Evolutionary conservation across 352 stramenopile species (phyloP).

Genomic region (Phytophthora aleatoria): DNA sequence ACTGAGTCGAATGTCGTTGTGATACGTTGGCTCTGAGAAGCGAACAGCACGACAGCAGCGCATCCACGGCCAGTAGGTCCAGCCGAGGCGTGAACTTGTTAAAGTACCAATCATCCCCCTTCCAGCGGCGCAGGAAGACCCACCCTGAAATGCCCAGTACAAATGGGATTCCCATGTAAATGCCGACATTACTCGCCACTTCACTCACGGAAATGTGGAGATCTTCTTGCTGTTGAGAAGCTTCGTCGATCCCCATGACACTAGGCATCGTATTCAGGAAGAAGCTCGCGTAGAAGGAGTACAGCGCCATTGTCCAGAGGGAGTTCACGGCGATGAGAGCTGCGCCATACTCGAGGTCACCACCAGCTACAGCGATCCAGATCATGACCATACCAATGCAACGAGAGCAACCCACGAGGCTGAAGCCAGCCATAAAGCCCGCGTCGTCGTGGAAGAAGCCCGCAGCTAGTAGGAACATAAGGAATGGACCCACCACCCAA

Average conservation of each 20-base stretch:
- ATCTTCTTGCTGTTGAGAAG: slow-evolving; percentile 14
- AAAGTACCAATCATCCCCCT: slow-evolving; percentile 56
- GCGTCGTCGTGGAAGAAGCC: slow-evolving; percentile 53
- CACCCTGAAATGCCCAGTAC: slow-evolving; percentile 45
- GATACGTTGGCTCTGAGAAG: slow-evolving; percentile 71
- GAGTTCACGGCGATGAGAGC: slow-evolving; percentile 79
- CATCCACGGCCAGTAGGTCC: slow-evolving; percentile 52
- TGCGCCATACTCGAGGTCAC: slow-evolving; percentile 70
- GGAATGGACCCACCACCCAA: slow-evolving; percentile 56
- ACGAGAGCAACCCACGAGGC: slow-evolving; percentile 67
- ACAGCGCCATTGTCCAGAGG: slow-evolving; percentile 61
- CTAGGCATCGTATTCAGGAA: slow-evolving; percentile 53
- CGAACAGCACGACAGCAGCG: slow-evolving; percentile 76
- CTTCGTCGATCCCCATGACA: slow-evolving; percentile 37
- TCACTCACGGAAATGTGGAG: slow-evolving; percentile 50
- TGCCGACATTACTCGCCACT: slow-evolving; percentile 58
- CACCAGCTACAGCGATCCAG: slow-evolving; percentile 68
- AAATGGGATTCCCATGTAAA: slow-evolving; percentile 80
- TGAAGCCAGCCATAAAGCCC: slow-evolving; percentile 69
- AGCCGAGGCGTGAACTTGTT: slow-evolving; percentile 46
- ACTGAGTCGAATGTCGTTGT: slow-evolving; percentile 56
- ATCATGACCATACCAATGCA: slow-evolving; percentile 89
- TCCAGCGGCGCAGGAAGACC: slow-evolving; percentile 39
- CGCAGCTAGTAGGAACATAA: slow-evolving; percentile 62
- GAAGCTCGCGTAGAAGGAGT: slow-evolving; percentile 64